These are phyloP conservation scores for Cordyceps sp. DNA, from an alignment of 2,329 filamentous ascomycete genomes.

Conservation along the genomic window DNA sequence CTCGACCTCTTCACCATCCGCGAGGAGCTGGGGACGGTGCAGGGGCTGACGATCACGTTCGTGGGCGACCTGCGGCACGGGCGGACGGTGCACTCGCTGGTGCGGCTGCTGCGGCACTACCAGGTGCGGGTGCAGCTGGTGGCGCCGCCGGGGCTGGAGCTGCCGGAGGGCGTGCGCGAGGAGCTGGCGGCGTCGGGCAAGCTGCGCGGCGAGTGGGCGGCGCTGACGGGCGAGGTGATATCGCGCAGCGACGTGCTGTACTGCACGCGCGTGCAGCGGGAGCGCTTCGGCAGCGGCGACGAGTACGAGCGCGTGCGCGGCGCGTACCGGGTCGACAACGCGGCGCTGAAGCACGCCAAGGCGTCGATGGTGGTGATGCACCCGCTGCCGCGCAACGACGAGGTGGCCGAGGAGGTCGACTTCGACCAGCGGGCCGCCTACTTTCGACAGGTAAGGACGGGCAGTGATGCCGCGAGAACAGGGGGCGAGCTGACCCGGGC, in stretches of 20 bases:
- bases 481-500: background rate
- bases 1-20: constrained; percentile 96
- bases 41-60: constrained; percentile 91
- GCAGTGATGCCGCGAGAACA: constrained; percentile 25
- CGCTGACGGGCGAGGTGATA: constrained; percentile 74
- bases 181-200: constrained; percentile 59
- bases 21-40: constrained; percentile 90
- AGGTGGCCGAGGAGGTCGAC: constrained; percentile 91
- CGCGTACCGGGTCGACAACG: constrained; percentile 78
- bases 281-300: constrained; percentile 68
- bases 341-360: constrained; percentile 82
- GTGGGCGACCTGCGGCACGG: constrained; percentile 86
- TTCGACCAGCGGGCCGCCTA: constrained; percentile 94
- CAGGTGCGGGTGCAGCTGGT: constrained; percentile 89
- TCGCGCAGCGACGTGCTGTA: constrained; percentile 83
- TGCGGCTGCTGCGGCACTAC: constrained; percentile 90
- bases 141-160: constrained; percentile 58
- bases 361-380: constrained; percentile 88
- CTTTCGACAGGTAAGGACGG: constrained; percentile 97
- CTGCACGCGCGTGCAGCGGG: constrained; percentile 92
- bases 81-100: constrained; percentile 84
- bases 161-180: constrained; percentile 61
- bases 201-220: constrained; percentile 57
- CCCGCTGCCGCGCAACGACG: constrained; percentile 81
- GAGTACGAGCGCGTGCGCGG: constrained; percentile 83